Evolutionary conservation across 257 asterid species (phyloP).

Genomic region (Penstemon barbatus): DNA sequence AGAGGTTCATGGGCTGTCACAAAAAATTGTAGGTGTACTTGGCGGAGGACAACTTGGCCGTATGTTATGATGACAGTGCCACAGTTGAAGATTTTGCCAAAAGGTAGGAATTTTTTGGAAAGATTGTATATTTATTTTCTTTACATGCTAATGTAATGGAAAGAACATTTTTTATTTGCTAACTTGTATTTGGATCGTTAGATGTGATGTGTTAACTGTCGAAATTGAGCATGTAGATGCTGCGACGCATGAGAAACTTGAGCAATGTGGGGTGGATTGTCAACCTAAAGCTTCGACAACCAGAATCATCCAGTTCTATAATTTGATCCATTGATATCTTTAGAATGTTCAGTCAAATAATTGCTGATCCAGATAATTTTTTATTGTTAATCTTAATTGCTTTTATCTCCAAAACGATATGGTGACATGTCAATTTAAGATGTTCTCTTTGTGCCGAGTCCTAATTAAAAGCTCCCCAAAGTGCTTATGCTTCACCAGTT

Average conservation of each 20-base stretch:
- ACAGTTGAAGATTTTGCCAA: conserved; percentile 86
- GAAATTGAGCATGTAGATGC: conserved; percentile 97
- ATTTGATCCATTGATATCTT: background rate
- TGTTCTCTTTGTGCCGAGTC: no score
- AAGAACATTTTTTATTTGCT: conserved; percentile 1
- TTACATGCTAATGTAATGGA: background rate
- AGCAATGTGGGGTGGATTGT: conserved; percentile 86
- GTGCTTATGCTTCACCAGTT: no score
- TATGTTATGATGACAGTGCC: conserved; percentile 81
- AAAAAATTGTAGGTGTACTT: conserved; percentile 84
- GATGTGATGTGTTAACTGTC: conserved; percentile 88
- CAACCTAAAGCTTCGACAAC: conserved; percentile 97
- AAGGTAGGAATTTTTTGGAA: conserved; percentile 42
- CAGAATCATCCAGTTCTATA: conserved; percentile 74
- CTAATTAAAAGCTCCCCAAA: no score
- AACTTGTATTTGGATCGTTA: conserved; percentile 38
- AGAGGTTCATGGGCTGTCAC: conserved; percentile 65
- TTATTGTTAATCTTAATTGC: background rate
- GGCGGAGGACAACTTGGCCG: conserved; percentile 99
- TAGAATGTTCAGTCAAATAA: no score
- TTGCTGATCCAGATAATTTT: background rate
- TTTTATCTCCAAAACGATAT: no score
- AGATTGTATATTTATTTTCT: background rate
- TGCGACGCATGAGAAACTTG: conserved; percentile 88
- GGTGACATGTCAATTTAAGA: no score